Conservation (phyloP, 2,329 filamentous ascomycete genomes). For the Fusarium tupiense region DNA sequence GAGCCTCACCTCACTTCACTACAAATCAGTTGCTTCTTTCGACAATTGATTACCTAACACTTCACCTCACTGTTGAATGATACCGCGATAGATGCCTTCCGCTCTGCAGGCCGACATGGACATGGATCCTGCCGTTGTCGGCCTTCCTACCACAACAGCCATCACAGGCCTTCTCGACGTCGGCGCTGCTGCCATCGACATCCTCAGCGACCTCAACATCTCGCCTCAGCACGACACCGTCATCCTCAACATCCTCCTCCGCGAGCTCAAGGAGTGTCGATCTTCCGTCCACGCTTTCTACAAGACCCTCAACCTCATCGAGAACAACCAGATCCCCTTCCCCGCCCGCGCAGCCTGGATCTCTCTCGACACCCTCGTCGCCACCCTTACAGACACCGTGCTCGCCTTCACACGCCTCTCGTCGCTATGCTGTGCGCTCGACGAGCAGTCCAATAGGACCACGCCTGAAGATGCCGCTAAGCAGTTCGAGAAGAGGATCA, state of each 20-base stretch:
- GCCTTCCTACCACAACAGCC: conserved; percentile 50
- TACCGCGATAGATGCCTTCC: conserved; percentile 34
- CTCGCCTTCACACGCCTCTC: conserved; percentile 50
- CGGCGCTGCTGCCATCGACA: conserved; percentile 48
- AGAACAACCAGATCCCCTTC: conserved; percentile 47
- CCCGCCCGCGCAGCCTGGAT: conserved; percentile 51
- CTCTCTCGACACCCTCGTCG: conserved; percentile 48
- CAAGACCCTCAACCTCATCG: conserved; percentile 49
- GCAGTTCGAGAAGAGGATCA: conserved; percentile 43
- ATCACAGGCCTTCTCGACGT: conserved; percentile 51
- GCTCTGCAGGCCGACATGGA: conserved; percentile 37
- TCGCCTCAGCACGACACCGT: conserved; percentile 42
- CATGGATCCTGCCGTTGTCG: conserved; percentile 35
- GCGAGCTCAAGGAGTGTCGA: conserved; percentile 51
- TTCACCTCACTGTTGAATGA: conserved; percentile 5
- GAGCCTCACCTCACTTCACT: neutral
- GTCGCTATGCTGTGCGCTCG: conserved; percentile 42
- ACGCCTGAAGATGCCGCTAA: conserved; percentile 28
- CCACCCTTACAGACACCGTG: conserved; percentile 49
- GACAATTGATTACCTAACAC: conserved; percentile 2
- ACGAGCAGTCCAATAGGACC: conserved; percentile 32
- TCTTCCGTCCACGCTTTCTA: conserved; percentile 50
- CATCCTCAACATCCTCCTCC: conserved; percentile 46
- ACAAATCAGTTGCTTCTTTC: neutral
- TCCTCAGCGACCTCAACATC: conserved; percentile 48